Base-by-base conservation (phyloP, 257 asterid species). In the Phtheirospermum japonicum region DNA sequence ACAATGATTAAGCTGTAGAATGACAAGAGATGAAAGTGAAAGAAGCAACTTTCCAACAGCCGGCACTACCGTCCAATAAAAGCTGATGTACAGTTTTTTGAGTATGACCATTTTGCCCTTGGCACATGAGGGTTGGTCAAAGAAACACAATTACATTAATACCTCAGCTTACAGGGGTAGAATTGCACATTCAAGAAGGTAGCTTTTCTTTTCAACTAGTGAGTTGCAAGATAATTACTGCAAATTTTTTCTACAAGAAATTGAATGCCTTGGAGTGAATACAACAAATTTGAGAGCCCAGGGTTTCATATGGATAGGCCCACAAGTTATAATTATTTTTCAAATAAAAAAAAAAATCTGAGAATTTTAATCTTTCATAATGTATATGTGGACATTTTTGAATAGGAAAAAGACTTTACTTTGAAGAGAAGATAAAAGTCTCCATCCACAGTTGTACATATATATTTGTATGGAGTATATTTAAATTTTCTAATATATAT, bases 351-450 rank as follows among this genome's bases (percentile, higher is more conserved):
- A 14, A 14, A n/a, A 46, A 46, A 36, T 28, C 63, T 16, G 59
- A 45, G 64, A 59, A 1, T 8, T 45, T 39, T 66, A 36, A 56
- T 49, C 61, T 69, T 19, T 4, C 67, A 69, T 49, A 70, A 61
- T 62, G 39, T 67, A 68, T 34, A 67, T 64, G 59, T 68, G 63
- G 70, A 43, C 52, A 67, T 70, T 68, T 48, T 55, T 23, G 82
- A n/a, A 77, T 68, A 75, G 63, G 57, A 64, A 54, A 48, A 74
- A 73, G 84, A 74, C 95, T 83, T 85, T 63, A 72, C 92, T 82
- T 88, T 80, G 83, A 82, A 90, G 89, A 83, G 82, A 90, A 74
- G 95, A 69, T 62, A 71, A 50, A 61, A 59, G 77, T 77, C 82
- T 74, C 65, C 66, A 73, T 77, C 86, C 69, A 74, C 78, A 77